phyloP scores from a whole-genome alignment of 345 rosid species.

The Draba incana region DNA sequence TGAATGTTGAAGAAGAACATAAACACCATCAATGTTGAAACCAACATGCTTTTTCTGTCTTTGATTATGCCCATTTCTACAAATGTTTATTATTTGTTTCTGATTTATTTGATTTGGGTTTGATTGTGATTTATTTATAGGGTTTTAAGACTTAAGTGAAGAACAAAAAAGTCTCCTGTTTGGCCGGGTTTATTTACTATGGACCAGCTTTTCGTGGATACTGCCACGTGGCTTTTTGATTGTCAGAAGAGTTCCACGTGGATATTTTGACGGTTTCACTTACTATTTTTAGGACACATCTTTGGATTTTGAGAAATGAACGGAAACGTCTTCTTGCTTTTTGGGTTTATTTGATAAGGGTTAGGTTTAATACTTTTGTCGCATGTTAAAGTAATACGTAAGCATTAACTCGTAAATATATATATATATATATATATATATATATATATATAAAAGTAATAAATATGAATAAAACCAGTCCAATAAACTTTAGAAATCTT shows the following conservation, averaged over 20 bases:
- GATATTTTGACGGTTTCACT: conserved; percentile 35
- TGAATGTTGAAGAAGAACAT: conserved; percentile 36
- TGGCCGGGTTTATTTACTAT: conserved; percentile 27
- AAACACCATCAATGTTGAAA: conserved; percentile 17
- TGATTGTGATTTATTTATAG: conserved; percentile 28
- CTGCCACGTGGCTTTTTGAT: conserved; percentile 8
- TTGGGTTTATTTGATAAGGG: conserved; percentile 24
- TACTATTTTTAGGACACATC: conserved; percentile 40
- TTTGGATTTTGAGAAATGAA: conserved; percentile 27
- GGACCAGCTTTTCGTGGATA: conserved; percentile 26
- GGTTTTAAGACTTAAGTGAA: neutral
- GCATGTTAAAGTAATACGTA: neutral
- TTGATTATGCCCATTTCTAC: conserved; percentile 3
- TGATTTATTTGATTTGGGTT: conserved; percentile 28
- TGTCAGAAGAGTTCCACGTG: conserved; percentile 30
- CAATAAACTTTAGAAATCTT: neutral
- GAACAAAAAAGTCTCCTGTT: conserved; percentile 21
- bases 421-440: no score
- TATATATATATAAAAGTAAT: neutral
- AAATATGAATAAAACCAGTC: neutral
- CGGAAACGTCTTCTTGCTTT: conserved; percentile 23
- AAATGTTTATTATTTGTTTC: neutral
- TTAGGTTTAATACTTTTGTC: conserved; percentile 25
- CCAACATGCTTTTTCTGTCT: conserved; percentile 27
- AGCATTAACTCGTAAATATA: neutral